phyloP scores from a whole-genome alignment of 176 grass and related monocot species.

The Rhynchospora tenuis region DNA sequence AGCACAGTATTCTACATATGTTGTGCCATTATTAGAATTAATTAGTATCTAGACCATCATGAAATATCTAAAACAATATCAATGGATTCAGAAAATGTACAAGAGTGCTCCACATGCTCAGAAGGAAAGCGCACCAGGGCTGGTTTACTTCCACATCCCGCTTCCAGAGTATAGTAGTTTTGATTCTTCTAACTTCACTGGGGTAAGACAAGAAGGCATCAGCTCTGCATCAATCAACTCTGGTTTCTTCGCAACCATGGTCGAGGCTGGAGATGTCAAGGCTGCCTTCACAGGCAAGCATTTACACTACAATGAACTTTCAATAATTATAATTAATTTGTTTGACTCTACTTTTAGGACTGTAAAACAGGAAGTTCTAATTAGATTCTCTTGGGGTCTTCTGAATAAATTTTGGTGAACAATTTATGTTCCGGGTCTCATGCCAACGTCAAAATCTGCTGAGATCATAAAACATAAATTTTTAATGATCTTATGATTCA shows the following conservation, averaged over 20 bases:
- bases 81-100: conserved; percentile 50
- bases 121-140: conserved; percentile 64
- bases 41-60: not conserved
- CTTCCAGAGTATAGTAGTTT: conserved; percentile 76
- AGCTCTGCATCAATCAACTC: conserved; percentile 85
- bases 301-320: not conserved
- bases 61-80: conserved; percentile 3
- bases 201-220: conserved; percentile 79
- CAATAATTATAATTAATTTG: not conserved
- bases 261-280: conserved; percentile 81
- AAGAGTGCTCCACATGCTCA: conserved; percentile 37
- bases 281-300: conserved; percentile 47
- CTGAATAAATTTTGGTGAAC: not conserved
- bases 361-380: not conserved
- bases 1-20: not conserved
- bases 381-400: not conserved
- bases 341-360: not conserved
- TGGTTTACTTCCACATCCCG: conserved; percentile 94
- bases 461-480: not conserved
- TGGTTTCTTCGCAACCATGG: conserved; percentile 83
- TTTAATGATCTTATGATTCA: too few species aligned
- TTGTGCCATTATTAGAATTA: not conserved
- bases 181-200: conserved; percentile 57
- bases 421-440: not conserved
- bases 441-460: not conserved